Conservation (phyloP, 768 basidiomycete species). For the Rickenella mellea region DNA sequence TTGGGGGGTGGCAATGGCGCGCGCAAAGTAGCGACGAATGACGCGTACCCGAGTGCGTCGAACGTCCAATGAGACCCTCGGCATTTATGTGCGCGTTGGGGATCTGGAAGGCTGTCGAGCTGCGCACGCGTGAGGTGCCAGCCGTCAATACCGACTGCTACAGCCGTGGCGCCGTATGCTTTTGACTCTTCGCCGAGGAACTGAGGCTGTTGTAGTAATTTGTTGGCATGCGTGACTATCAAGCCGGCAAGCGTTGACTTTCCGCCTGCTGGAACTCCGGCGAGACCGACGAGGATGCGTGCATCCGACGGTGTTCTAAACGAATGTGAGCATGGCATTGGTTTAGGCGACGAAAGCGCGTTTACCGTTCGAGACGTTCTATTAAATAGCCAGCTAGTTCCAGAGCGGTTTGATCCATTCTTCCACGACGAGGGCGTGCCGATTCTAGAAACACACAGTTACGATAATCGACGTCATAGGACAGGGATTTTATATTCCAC, state of each 20-base stretch:
- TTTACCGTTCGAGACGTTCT: constrained; percentile 29
- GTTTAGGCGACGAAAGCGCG: too few species aligned
- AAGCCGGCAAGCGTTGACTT: constrained; percentile 70
- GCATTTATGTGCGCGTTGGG: constrained; percentile 65
- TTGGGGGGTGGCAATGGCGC: constrained; percentile 15
- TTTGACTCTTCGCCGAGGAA: too few species aligned
- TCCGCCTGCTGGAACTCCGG: constrained; percentile 81
- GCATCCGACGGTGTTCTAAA: constrained; percentile 12
- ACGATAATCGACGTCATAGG: too few species aligned
- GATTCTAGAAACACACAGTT: too few species aligned
- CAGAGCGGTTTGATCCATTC: constrained; percentile 33
- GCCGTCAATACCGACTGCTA: constrained; percentile 79
- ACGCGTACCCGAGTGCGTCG: constrained; percentile 59
- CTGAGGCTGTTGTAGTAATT: too few species aligned
- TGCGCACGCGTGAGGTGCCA: constrained; percentile 83
- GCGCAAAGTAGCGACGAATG: constrained; percentile 54
- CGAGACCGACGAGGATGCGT: constrained; percentile 62
- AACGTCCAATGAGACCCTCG: constrained; percentile 92
- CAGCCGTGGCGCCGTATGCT: too few species aligned
- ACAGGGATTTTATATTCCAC: too few species aligned
- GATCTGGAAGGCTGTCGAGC: constrained; percentile 69
- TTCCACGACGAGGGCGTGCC: too few species aligned
- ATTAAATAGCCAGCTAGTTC: constrained; percentile 30
- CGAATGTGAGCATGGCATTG: constrained; percentile 15
- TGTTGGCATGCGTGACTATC: constrained; percentile 46